Conservation (phyloP, 1,139 yeast species). For the Wickerhamomyces sp. region DNA sequence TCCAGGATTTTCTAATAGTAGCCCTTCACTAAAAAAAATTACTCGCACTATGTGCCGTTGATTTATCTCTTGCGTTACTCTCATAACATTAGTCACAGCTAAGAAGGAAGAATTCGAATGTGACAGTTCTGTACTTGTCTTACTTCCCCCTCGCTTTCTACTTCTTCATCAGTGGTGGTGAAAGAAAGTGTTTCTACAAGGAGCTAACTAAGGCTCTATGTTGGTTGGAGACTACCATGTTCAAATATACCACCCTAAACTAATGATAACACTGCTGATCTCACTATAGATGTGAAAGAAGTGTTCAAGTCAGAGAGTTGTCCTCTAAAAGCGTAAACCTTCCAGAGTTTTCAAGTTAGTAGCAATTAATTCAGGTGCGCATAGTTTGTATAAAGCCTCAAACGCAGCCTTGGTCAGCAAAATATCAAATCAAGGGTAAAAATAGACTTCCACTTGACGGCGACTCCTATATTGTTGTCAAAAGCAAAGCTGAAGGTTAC, state of each 20-base stretch:
- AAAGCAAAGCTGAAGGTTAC: constrained; percentile 42
- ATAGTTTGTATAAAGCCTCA: constrained; percentile 67
- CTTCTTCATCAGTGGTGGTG: constrained; percentile 54
- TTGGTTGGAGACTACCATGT: constrained; percentile 57
- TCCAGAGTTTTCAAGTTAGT: constrained; percentile 64
- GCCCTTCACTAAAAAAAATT: no score
- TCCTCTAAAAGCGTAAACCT: constrained; percentile 55
- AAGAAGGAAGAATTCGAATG: neutral
- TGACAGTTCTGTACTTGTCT: constrained; percentile 7
- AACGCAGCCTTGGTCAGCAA: constrained; percentile 53
- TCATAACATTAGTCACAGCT: no score
- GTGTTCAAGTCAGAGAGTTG: constrained; percentile 68
- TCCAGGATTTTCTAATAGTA: no score
- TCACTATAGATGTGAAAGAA: no score
- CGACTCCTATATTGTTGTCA: constrained; percentile 43
- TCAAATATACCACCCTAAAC: constrained; percentile 51
- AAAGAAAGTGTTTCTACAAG: constrained; percentile 59
- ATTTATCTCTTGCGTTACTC: no score
- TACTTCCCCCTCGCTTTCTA: constrained; percentile 29
- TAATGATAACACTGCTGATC: no score
- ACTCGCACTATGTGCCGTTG: no score
- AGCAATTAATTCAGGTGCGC: constrained; percentile 69
- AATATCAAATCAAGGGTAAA: constrained; percentile 40
- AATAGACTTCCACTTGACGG: constrained; percentile 50
- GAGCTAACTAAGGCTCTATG: constrained; percentile 56